Evolutionary conservation across 2,329 filamentous ascomycete genomes (phyloP).

Genomic region (Venturia nashicola): DNA sequence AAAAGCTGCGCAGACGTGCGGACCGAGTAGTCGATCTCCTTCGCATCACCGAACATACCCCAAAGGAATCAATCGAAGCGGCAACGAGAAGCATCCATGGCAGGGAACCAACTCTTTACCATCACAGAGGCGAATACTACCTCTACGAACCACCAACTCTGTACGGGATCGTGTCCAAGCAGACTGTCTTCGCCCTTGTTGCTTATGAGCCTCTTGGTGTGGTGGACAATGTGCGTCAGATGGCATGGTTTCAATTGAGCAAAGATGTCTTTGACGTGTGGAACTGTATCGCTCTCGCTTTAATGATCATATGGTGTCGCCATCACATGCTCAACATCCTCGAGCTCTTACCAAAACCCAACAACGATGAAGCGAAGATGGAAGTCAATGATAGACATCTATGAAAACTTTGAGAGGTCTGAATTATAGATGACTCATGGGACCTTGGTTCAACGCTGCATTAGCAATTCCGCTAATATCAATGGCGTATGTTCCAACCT

Average conservation of each 20-base stretch:
- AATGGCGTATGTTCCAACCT: too few relatives aligned
- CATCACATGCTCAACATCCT: constrained; percentile 36
- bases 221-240: constrained; percentile 23
- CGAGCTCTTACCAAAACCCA: constrained; percentile 19
- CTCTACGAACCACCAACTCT: constrained; percentile 32
- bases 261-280: constrained; percentile 45
- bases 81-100: neutral
- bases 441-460: too few relatives aligned
- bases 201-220: constrained; percentile 33
- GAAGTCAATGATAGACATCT: neutral
- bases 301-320: constrained; percentile 41
- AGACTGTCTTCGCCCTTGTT: constrained; percentile 40
- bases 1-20: neutral
- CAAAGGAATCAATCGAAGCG: neutral
- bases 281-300: constrained; percentile 45
- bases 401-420: neutral
- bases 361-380: neutral
- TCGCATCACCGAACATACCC: neutral
- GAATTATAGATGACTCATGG: too few relatives aligned
- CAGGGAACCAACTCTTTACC: neutral
- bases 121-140: constrained; percentile 10
- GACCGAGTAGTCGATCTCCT: neutral
- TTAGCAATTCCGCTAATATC: too few relatives aligned
- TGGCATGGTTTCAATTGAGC: constrained; percentile 42
- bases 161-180: constrained; percentile 41